Evolutionary conservation across 2,329 filamentous ascomycete species (phyloP).

Genomic region (Aspergillus pseudoterreus): DNA sequence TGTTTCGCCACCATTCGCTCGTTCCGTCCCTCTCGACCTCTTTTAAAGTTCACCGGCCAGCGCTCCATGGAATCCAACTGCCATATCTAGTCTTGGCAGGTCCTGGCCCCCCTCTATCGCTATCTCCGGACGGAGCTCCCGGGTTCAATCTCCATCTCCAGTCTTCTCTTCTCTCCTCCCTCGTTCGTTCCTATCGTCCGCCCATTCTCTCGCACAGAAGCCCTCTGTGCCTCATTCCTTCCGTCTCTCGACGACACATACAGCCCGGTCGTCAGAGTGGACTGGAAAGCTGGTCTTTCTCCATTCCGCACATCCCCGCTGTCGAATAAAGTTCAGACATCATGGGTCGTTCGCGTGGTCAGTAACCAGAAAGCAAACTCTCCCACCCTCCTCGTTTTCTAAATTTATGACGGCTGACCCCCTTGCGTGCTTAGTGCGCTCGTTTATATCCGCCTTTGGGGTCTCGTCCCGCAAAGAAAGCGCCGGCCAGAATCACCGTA

Average conservation of each 20-base stretch:
- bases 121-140: slow-evolving; percentile 16
- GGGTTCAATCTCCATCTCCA: slow-evolving; percentile 8
- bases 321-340: slow-evolving; percentile 9
- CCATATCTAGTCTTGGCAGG: slow-evolving; percentile 14
- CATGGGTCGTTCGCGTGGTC: slow-evolving; percentile 40
- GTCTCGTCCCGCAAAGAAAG: slow-evolving; percentile 37
- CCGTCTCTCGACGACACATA: neutral
- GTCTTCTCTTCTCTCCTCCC: slow-evolving; percentile 2
- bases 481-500: slow-evolving; percentile 26
- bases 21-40: slow-evolving; percentile 1
- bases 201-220: neutral
- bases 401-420: slow-evolving; percentile 12
- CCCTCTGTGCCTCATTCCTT: neutral
- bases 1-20: slow-evolving; percentile 3
- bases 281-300: slow-evolving; percentile 15
- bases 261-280: neutral
- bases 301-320: slow-evolving; percentile 6
- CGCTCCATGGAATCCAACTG: slow-evolving; percentile 13
- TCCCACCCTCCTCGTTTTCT: slow-evolving; percentile 3
- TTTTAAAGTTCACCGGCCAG: neutral
- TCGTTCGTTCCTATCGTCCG: slow-evolving; percentile 2
- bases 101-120: slow-evolving; percentile 13
- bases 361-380: slow-evolving; percentile 13
- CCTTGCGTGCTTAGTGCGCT: slow-evolving; percentile 61
- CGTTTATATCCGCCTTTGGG: slow-evolving; percentile 69